Conservation (phyloP, 2,329 filamentous ascomycete species). For the Pseudogymnoascus sp. region DNA sequence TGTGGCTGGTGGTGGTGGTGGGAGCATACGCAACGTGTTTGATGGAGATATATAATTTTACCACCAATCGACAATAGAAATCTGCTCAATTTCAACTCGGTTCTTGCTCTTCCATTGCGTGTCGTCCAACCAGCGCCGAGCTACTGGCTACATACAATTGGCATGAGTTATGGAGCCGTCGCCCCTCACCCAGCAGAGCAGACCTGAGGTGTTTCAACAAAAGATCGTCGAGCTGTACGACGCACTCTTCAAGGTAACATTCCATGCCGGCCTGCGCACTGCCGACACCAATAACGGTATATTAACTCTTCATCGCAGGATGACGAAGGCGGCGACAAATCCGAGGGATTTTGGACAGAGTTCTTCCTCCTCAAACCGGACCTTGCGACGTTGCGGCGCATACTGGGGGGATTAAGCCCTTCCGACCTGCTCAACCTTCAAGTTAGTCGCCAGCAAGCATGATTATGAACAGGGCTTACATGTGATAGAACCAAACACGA, state of each 20-base stretch:
- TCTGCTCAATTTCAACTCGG: background rate
- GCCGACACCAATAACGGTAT: background rate
- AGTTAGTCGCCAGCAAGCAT: constrained; percentile 37
- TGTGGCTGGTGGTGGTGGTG: background rate
- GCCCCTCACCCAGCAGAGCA: constrained; percentile 84
- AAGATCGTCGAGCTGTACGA: constrained; percentile 91
- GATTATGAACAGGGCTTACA: constrained; percentile 26
- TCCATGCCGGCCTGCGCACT: background rate
- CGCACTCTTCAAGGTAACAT: constrained; percentile 63
- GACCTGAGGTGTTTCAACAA: constrained; percentile 83
- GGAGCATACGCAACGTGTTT: background rate
- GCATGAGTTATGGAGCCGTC: constrained; percentile 65
- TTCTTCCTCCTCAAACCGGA: constrained; percentile 89
- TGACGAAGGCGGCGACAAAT: constrained; percentile 57
- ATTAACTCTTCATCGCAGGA: constrained; percentile 39
- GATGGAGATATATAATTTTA: background rate
- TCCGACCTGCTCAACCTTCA: constrained; percentile 71
- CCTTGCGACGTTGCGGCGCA: constrained; percentile 53
- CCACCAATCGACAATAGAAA: background rate
- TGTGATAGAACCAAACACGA: constrained; percentile 38
- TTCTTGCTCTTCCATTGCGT: background rate
- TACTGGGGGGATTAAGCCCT: constrained; percentile 62
- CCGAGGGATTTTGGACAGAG: constrained; percentile 91
- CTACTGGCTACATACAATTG: background rate
- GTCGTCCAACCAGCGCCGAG: background rate